Evolutionary conservation across 2,329 filamentous ascomycete species (phyloP), one percentile per base, ranked within the genome.

Genomic region (Botrytis aclada): DNA sequence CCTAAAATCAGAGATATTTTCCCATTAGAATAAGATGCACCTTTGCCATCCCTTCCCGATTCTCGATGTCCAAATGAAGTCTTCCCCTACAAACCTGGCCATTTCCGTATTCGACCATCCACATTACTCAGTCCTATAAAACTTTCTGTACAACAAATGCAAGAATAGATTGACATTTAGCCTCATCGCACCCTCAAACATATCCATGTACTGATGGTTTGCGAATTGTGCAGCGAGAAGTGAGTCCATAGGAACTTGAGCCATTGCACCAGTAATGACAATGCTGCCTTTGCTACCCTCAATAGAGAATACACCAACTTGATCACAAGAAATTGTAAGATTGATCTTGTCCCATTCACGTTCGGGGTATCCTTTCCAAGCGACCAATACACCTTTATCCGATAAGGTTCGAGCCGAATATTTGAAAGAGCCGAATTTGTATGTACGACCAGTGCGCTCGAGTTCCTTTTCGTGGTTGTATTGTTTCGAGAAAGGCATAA

Each of bases 401-500:
- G 91, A 91, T 12, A 99, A 89, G 67, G 92, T 91, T 69, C 94
- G 92, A 6, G 94, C 95, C 71, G 93, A 95, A 85, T 99, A 99
- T 85, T 98, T 98, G 89, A 92, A 99, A 54, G 93, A 97, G 75
- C 97, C 96, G 81, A 99, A 99, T 82, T 97, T 97, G 82, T 97
- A 97, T 70, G 97, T 93, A 67, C 95, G 93, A 41, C 96, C 96
- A 12, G 92, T 92, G 73, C 94, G 92, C 81, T 98, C 94, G 45
- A 99, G 90, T 84, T 99, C 96, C 77, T 94, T 92, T 84, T 98
- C 94, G 83, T 99, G 96, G 83, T 98, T 97, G 89, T 97, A 99
- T 83, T 99, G 96, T 80, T 97, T 97, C 37, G 95, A 98, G 82
- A 99, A 99, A 22, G 96, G 96, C 82, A 99, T 88, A 72, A 98